phyloP scores from a whole-genome alignment of 495 filamentous ascomycete species.

The Aspergillus ellipticus region DNA sequence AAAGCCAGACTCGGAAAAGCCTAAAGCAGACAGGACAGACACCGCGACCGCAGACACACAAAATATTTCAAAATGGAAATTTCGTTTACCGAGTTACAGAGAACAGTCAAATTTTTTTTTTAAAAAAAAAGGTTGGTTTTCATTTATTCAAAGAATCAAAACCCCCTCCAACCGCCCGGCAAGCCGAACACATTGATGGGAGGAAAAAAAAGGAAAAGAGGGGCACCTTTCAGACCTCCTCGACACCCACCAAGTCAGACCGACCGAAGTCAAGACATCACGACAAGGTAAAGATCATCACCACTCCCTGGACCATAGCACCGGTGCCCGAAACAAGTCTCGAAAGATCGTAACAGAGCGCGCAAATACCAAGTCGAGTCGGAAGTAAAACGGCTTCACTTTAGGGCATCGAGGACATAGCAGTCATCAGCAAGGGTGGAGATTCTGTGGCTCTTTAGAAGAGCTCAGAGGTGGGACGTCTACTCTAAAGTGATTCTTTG shows the following conservation, averaged over 20 bases:
- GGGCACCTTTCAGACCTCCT: constrained; percentile 66
- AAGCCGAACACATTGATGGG: no score
- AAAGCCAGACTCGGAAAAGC: no score
- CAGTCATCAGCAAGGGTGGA: constrained; percentile 72
- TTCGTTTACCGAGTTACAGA: no score
- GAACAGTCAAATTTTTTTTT: no score
- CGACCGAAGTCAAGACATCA: constrained; percentile 61
- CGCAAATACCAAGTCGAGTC: constrained; percentile 43
- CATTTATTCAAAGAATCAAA: no score
- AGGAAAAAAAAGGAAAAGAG: no score
- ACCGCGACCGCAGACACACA: no score
- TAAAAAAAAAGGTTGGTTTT: no score
- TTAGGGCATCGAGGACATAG: constrained; percentile 64
- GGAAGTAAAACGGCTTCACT: constrained; percentile 65
- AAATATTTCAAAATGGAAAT: no score
- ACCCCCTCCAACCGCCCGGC: no score
- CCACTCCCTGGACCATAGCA: constrained; percentile 54
- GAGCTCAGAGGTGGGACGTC: constrained; percentile 72
- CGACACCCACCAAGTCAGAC: constrained; percentile 60
- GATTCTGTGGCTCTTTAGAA: constrained; percentile 75
- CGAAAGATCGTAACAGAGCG: constrained; percentile 21
- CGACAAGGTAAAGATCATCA: constrained; percentile 70
- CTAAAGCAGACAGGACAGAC: no score
- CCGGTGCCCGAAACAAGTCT: constrained; percentile 20
- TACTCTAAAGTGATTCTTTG: constrained; percentile 93